Evolutionary conservation across 192 early-diverging fungal genomes (phyloP), one percentile per base, ranked within the genome.

Genomic region (Anaeromyces robustus): DNA sequence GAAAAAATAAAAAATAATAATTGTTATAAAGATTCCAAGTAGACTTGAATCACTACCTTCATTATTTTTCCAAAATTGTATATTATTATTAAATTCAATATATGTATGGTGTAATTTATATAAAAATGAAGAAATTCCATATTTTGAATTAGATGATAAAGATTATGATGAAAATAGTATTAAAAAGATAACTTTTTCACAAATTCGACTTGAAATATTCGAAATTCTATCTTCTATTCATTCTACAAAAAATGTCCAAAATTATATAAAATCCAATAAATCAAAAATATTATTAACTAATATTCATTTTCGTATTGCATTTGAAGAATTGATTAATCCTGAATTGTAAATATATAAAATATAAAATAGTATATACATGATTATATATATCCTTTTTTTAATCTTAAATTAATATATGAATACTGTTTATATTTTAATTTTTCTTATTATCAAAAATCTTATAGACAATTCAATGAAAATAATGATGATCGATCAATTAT

Each of bases 401-500:
- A n/a, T n/a, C n/a, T n/a, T n/a, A n/a, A n/a, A n/a, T n/a, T n/a
- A n/a, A n/a, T n/a, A n/a, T n/a, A n/a, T n/a, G n/a, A n/a, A n/a
- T n/a, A n/a, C n/a, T n/a, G n/a, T n/a, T n/a, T n/a, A n/a, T n/a
- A n/a, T n/a, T n/a, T n/a, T n/a, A n/a, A n/a, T n/a, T n/a, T n/a
- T n/a, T n/a, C n/a, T 79, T 78, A 84, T 86, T 9, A 79, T 86
- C 32, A 84, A 86, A 68, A 86, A 84, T 22, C 85, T 85, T 22
- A 85, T 91, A 16, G 84, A 84, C 18, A 87, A 90, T 26, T 78
- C 88, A 1, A 88, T 86, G 6, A 90, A 88, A 4, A 43, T 88
- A 30, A 78, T 83, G 80, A 19, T 34, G 83, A 12, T 81, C 82
- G 4, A 85, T 86, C 41, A 80, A 86, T 26, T 77, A 83, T 22